phyloP scores from a whole-genome alignment of 768 basidiomycete genomes.

The Nevesoporus exiguus region DNA sequence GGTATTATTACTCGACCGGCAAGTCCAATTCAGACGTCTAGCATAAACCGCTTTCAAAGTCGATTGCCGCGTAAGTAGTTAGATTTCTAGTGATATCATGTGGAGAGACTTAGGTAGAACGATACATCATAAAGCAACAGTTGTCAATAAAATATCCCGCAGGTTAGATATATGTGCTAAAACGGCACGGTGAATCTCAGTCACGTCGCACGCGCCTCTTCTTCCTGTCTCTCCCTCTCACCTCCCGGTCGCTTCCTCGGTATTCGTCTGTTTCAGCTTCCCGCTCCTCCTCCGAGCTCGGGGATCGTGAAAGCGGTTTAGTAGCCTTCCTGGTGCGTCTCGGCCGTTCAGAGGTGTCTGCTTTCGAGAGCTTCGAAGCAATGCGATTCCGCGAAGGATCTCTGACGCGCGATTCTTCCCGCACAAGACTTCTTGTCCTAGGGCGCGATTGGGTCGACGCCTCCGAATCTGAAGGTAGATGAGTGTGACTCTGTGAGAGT shows the following conservation, averaged over 20 bases:
- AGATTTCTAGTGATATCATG: no score
- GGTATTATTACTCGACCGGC: background rate
- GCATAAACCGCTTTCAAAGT: background rate
- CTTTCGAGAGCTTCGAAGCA: slow-evolving; percentile 7
- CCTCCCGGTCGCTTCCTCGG: slow-evolving; percentile 12
- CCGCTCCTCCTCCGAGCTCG: slow-evolving; percentile 11
- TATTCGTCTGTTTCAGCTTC: slow-evolving; percentile 6
- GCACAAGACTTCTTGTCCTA: slow-evolving; percentile 23
- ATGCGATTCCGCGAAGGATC: slow-evolving; percentile 5
- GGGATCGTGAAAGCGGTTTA: background rate
- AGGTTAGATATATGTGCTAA: background rate
- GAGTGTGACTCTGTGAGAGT: slow-evolving; percentile 20
- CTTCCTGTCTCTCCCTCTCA: slow-evolving; percentile 27
- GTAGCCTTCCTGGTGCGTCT: background rate
- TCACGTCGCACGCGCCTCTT: slow-evolving; percentile 24
- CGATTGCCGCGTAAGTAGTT: no score
- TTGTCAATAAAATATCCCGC: background rate
- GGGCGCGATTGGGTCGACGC: slow-evolving; percentile 16
- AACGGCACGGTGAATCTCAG: background rate
- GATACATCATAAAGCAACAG: background rate
- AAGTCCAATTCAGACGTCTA: slow-evolving; percentile 4
- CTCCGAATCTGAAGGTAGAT: slow-evolving; percentile 23
- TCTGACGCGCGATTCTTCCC: slow-evolving; percentile 22
- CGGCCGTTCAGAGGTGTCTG: slow-evolving; percentile 1
- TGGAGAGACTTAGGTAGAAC: no score